Base-by-base conservation (phyloP, 2,329 filamentous ascomycete genomes). In the Colletotrichum orchidophilum region DNA sequence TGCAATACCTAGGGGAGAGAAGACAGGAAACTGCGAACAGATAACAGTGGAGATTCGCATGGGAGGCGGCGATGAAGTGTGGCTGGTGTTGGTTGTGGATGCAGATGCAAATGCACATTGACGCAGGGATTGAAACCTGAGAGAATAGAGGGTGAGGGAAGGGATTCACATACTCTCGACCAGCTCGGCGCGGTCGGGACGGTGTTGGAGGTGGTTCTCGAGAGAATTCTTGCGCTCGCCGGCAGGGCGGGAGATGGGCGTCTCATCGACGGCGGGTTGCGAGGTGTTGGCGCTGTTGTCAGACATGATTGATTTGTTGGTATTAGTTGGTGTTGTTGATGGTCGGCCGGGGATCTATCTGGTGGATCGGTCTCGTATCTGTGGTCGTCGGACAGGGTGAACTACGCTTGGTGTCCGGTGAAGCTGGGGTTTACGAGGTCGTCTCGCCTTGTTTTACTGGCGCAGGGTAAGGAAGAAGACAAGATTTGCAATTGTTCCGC, bases 121-220 rank as follows among this genome's bases (percentile, higher is more conserved):
- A 15, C 2, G 27, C 18, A 29, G 29, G 26, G 35, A 9, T n/a
- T 1, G 21, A 0, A 27, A 6, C 50, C 24, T 15, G 50, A n/a
- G 31, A 33, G 31, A 18, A 46, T 21, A 3, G 18, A 46, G 39
- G 21, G 1, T 46, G 18, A 4, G 8, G 3, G 39, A 46, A 11
- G 39, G 18, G 18, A 46, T 46, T 21, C 39, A 83, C 90, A 73
- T 85, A 95, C 93, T 93, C 79, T 96, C 93, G 73, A 97, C 85
- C 26, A 98, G 87, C 77, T 94, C 90, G 42, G 94, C 89, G 68
- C 93, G 91, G 26, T 94, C 89, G 27, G 93, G 93, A 50, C 94
- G 92, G 76, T 91, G 89, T 79, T 91, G 88, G 64, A 94, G 86
- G 77, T 93, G 90, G 76, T 91, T 90, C 81, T 94, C 92, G 13